A percentile compares a stretch with the other conserved stretches of the same genome.
Evolutionary conservation across 768 basidiomycete species (phyloP).

Genomic region (Pulveroboletus sp.): DNA sequence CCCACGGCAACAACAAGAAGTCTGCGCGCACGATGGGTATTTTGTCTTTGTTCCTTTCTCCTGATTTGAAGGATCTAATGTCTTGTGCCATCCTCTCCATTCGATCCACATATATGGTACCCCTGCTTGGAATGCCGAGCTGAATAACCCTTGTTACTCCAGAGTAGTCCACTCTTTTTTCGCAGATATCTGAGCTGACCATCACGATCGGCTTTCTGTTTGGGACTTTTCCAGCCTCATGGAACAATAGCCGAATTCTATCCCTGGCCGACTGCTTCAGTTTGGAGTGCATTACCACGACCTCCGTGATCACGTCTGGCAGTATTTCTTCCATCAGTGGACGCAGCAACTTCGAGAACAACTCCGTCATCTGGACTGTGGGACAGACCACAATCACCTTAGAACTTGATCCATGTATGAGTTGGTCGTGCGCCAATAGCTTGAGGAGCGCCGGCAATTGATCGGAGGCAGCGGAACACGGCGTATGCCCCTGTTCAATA

Average conservation of each 20-base stretch:
- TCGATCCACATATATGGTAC: conserved; percentile 81
- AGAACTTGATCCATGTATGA: conserved; percentile 57
- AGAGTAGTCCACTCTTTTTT: conserved; percentile 87
- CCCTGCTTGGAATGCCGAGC: conserved; percentile 67
- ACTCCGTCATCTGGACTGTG: conserved; percentile 80
- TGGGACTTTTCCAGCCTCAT: conserved; percentile 1
- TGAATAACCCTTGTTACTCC: conserved; percentile 88
- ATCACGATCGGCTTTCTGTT: conserved; percentile 53
- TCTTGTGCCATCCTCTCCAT: conserved; percentile 83
- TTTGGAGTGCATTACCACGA: conserved; percentile 85
- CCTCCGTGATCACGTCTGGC: conserved; percentile 50
- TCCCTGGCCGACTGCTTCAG: conserved; percentile 30
- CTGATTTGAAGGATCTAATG: conserved; percentile 41
- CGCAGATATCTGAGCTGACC: conserved; percentile 84
- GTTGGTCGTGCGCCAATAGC: conserved; percentile 84
- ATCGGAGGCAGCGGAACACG: conserved; percentile 58
- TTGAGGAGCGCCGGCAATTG: conserved; percentile 78
- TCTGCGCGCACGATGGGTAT: conserved; percentile 52
- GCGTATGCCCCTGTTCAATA: conserved; percentile 79
- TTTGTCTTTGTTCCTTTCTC: not conserved
- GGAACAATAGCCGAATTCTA: conserved; percentile 25
- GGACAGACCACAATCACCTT: conserved; percentile 83
- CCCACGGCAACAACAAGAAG: conserved; percentile 76
- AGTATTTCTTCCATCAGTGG: conserved; percentile 42
- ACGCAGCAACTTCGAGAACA: conserved; percentile 62